Evolutionary conservation across 2,329 filamentous ascomycete species (phyloP).

Genomic region (Colletotrichum sp.): DNA sequence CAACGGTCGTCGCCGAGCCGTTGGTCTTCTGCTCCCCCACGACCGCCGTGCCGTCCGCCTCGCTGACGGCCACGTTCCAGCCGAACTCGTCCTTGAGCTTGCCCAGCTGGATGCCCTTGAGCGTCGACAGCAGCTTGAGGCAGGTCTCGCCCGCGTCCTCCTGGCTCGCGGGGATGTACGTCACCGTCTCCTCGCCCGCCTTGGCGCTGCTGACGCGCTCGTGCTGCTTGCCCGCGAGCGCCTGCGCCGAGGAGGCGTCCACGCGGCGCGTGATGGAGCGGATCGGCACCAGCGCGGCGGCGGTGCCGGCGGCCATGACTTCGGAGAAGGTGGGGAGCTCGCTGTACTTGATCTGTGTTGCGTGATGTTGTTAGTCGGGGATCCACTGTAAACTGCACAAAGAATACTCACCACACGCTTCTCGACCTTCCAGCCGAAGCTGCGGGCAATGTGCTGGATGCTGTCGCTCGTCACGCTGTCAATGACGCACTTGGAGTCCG

Average conservation of each 20-base stretch:
- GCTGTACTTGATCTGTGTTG: constrained; percentile 64
- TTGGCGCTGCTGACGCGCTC: constrained; percentile 40
- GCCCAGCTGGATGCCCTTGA: constrained; percentile 87
- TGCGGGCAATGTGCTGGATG: constrained; percentile 75
- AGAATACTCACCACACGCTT: constrained; percentile 62
- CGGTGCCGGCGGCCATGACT: constrained; percentile 91
- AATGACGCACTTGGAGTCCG: constrained; percentile 87
- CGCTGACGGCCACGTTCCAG: constrained; percentile 65
- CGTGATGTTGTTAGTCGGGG: neutral
- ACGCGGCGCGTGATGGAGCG: constrained; percentile 80
- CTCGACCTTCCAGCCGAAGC: constrained; percentile 86
- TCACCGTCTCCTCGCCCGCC: constrained; percentile 54
- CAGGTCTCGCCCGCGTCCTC: constrained; percentile 78
- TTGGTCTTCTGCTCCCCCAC: constrained; percentile 27
- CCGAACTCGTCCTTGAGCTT: constrained; percentile 78
- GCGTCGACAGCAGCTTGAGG: constrained; percentile 72
- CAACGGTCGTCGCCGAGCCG: constrained; percentile 30
- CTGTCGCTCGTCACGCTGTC: constrained; percentile 85
- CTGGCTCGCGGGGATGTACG: constrained; percentile 58
- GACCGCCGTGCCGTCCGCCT: constrained; percentile 49
- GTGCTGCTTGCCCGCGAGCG: constrained; percentile 40
- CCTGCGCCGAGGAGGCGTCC: constrained; percentile 40
- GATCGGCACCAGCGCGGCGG: constrained; percentile 89
- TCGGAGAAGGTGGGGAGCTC: constrained; percentile 66
- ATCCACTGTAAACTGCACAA: neutral